Evolutionary conservation across 495 filamentous ascomycete species (phyloP).

Genomic region (Penicillium lagena): DNA sequence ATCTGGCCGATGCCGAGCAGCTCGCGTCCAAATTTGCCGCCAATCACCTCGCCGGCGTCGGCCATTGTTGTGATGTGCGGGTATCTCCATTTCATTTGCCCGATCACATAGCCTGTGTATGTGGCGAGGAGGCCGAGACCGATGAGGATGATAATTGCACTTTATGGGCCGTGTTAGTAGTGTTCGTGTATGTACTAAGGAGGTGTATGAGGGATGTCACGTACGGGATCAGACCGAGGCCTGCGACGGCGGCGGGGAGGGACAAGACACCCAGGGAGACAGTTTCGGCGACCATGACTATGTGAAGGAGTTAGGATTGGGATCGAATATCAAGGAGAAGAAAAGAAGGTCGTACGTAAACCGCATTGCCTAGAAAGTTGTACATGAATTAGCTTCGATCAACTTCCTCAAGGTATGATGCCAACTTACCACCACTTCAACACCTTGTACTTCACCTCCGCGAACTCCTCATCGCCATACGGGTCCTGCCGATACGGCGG

Average conservation of each 20-base stretch:
- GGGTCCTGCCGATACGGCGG: slow-evolving; percentile 23
- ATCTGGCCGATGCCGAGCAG: slow-evolving; percentile 56
- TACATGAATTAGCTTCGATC: neutral
- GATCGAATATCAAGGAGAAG: neutral
- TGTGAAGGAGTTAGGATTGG: neutral
- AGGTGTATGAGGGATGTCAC: neutral
- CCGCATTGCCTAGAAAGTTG: slow-evolving; percentile 32
- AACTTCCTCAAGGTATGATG: neutral
- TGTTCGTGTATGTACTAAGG: neutral
- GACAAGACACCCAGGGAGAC: slow-evolving; percentile 66
- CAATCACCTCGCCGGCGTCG: slow-evolving; percentile 62
- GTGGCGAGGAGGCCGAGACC: slow-evolving; percentile 60
- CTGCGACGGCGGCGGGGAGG: slow-evolving; percentile 57
- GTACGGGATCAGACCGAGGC: slow-evolving; percentile 54
- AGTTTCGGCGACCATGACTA: slow-evolving; percentile 65
- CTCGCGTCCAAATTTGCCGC: slow-evolving; percentile 57
- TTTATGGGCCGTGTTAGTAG: neutral
- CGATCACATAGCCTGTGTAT: slow-evolving; percentile 74
- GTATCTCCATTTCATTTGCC: slow-evolving; percentile 66
- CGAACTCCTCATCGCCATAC: slow-evolving; percentile 35
- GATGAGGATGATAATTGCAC: slow-evolving; percentile 61
- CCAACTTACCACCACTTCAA: slow-evolving; percentile 37
- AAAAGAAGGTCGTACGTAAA: slow-evolving; percentile 14
- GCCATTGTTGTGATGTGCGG: slow-evolving; percentile 69
- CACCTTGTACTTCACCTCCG: slow-evolving; percentile 35